phyloP scores from a whole-genome alignment of 208 protist species.

The Wallacemonas sp. region DNA sequence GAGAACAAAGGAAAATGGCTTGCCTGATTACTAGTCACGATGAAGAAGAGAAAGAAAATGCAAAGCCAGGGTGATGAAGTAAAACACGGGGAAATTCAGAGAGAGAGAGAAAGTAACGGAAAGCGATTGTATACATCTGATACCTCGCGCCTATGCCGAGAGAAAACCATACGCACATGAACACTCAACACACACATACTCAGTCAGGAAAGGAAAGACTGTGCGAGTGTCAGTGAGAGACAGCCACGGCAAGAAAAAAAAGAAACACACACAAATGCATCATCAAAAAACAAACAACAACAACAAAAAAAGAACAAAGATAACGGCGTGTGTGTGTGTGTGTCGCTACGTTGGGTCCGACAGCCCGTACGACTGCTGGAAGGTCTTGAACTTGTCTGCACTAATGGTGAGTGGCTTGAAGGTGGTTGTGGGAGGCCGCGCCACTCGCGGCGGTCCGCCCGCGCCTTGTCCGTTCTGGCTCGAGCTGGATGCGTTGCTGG shows the following conservation, averaged over 20 bases:
- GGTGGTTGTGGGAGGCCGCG: background rate
- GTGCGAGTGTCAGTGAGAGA: too few relatives aligned
- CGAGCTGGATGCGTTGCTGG: background rate
- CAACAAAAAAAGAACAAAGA: background rate
- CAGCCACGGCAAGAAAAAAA: too few relatives aligned
- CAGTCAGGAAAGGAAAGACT: too few relatives aligned
- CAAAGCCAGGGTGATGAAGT: background rate
- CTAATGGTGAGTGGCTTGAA: conserved; percentile 11
- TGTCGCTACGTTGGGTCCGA: too few relatives aligned
- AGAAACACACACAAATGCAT: conserved; percentile 1
- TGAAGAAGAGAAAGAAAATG: background rate
- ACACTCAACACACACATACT: too few relatives aligned
- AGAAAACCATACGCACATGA: too few relatives aligned
- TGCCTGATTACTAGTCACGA: too few relatives aligned
- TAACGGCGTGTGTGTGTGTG: background rate
- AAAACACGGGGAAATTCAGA: too few relatives aligned
- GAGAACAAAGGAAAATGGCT: too few relatives aligned
- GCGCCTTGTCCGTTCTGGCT: background rate
- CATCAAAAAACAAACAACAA: conserved; percentile 3
- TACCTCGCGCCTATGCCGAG: too few relatives aligned
- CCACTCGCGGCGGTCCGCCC: background rate
- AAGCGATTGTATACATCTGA: too few relatives aligned
- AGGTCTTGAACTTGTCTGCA: conserved; percentile 1
- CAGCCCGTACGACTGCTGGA: conserved; percentile 7
- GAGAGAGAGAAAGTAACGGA: too few relatives aligned